Percentiles rank a stretch among this genome's conserved stretches.
These are phyloP conservation scores for Verticillium isaacii DNA, from an alignment of 2,329 filamentous ascomycete genomes.

Conservation along the genomic window DNA sequence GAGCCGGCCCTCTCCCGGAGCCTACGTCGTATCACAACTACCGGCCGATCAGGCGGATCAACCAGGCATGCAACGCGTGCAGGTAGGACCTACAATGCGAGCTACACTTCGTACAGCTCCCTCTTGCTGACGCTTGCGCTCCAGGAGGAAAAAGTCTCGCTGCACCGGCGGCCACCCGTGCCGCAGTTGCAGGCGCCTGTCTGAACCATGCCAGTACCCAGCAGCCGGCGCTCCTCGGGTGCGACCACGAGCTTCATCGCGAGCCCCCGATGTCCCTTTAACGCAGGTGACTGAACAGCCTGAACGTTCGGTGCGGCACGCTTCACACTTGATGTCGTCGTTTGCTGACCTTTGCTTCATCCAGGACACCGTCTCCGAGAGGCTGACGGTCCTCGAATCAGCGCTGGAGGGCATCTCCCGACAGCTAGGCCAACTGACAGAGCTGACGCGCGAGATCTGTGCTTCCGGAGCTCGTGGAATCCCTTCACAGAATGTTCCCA, in stretches of 20 bases:
- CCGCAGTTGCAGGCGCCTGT: neutral
- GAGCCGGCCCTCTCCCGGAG: neutral
- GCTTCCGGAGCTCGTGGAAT: neutral
- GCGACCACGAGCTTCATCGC: neutral
- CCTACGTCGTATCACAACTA: neutral
- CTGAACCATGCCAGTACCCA: slow-evolving; percentile 1
- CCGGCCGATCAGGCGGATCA: slow-evolving; percentile 1
- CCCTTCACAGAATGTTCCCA: neutral
- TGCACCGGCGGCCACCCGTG: slow-evolving; percentile 1
- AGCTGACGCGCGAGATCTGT: neutral
- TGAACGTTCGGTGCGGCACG: neutral
- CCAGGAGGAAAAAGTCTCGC: neutral
- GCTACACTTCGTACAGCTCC: neutral
- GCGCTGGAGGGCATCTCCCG: neutral
- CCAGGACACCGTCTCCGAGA: neutral
- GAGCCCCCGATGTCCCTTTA: neutral
- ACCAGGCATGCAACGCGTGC: slow-evolving; percentile 2
- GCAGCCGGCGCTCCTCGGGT: neutral
- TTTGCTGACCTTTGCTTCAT: neutral
- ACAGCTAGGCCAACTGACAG: neutral
- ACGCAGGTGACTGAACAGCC: neutral
- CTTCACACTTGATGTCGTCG: neutral
- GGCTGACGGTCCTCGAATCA: neutral
- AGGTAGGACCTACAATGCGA: neutral
- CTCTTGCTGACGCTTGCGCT: too few relatives aligned